Conservation (phyloP, 441 rosid species). For the Iberis amara region DNA sequence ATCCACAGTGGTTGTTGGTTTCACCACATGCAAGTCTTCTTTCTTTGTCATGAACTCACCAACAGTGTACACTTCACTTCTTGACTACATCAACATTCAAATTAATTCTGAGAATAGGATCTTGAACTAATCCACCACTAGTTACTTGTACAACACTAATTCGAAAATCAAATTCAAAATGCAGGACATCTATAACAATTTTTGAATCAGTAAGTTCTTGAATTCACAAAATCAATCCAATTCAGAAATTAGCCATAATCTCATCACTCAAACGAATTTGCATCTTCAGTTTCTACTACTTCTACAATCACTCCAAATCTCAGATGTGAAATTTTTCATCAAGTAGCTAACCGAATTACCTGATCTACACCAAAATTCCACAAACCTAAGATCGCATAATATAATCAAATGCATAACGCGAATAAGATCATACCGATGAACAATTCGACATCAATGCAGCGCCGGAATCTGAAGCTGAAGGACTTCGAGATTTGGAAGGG, state of each 20-base stretch:
- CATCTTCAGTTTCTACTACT: too few relatives aligned
- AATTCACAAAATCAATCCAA: too few relatives aligned
- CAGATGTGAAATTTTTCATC: neutral
- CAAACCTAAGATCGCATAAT: neutral
- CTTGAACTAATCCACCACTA: neutral
- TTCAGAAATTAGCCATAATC: neutral
- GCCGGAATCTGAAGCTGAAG: constrained; percentile 26
- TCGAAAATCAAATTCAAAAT: constrained; percentile 1
- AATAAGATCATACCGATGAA: constrained; percentile 36
- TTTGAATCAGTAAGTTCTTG: neutral
- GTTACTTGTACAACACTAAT: constrained; percentile 5
- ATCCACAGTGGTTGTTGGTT: constrained; percentile 74
- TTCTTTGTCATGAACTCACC: constrained; percentile 85
- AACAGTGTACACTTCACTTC: constrained; percentile 64
- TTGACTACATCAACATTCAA: constrained; percentile 43
- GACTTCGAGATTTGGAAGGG: constrained; percentile 10
- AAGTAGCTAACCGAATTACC: too few relatives aligned
- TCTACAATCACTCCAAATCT: too few relatives aligned
- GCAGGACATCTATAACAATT: constrained; percentile 2
- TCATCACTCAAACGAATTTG: too few relatives aligned
- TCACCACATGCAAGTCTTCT: constrained; percentile 66
- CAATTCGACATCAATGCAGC: constrained; percentile 51
- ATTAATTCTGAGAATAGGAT: neutral
- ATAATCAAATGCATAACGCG: constrained; percentile 14
- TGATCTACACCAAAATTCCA: neutral